Evolutionary conservation across 2,329 filamentous ascomycete species (phyloP).

Genomic region (Penicillium griseofulvum): DNA sequence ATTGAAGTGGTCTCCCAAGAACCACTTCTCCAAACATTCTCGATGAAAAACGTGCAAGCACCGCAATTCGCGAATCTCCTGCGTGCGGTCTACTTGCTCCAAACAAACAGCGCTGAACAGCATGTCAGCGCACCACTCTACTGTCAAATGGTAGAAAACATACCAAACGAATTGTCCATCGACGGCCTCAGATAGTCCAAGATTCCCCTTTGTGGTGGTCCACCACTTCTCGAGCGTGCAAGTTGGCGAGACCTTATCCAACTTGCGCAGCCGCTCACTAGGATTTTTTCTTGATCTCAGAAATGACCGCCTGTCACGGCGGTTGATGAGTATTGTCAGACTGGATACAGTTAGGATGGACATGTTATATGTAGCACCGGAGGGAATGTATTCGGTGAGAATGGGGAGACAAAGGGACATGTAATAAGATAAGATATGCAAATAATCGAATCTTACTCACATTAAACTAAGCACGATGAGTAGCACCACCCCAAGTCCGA

Average conservation of each 20-base stretch:
- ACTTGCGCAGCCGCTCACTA: slow-evolving; percentile 32
- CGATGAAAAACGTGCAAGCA: slow-evolving; percentile 42
- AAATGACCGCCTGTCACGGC: slow-evolving; percentile 25
- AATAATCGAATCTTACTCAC: slow-evolving; percentile 20
- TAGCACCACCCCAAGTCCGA: slow-evolving; percentile 32
- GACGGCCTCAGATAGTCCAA: slow-evolving; percentile 32
- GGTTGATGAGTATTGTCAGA: slow-evolving; percentile 35
- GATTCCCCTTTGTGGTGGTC: slow-evolving; percentile 32
- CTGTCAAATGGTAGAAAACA: slow-evolving; percentile 1
- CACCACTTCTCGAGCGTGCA: slow-evolving; percentile 41
- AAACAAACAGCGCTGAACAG: slow-evolving; percentile 36
- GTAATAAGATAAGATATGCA: background rate
- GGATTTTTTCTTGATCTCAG: slow-evolving; percentile 24
- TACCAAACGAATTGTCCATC: slow-evolving; percentile 41
- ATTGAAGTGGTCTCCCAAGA: slow-evolving; percentile 39
- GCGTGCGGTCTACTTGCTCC: slow-evolving; percentile 35
- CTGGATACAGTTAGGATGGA: slow-evolving; percentile 16
- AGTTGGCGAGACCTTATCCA: slow-evolving; percentile 37
- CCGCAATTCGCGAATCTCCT: slow-evolving; percentile 39
- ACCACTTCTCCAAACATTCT: slow-evolving; percentile 43
- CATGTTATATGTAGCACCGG: background rate
- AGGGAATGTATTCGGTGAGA: slow-evolving; percentile 3
- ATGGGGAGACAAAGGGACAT: background rate
- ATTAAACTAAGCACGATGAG: slow-evolving; percentile 34
- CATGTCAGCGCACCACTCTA: background rate